Base-by-base conservation (phyloP, 148 eudicot species). In the Camellia granthamiana region DNA sequence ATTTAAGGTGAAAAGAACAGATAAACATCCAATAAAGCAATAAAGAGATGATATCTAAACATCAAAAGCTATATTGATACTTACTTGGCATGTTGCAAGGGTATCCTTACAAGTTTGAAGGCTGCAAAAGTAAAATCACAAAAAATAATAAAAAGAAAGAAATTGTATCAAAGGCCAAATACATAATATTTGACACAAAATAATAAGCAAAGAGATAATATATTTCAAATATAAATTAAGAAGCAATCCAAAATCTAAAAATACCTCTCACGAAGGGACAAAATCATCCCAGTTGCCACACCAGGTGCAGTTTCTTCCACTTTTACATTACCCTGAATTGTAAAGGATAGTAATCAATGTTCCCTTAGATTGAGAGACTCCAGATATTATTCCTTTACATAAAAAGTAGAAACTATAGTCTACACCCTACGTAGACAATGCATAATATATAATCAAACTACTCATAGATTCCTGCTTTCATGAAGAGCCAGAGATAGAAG, bases 261-360 rank as follows among this genome's bases (percentile, higher is more conserved):
- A 30, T 88, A 94, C 98, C 98, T 92, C 89, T 97, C 98, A 54
- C 99, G 98, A 83, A 97, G 98, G 52, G 93, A 86, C 76, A 97
- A 88, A 77, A 97, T 97, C 98, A 94, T 97, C 81, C 97, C 94
- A 16, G 99, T 97, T 75, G 96, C 93, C 80, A 87, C 99, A 63
- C 99, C 99, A 76, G 99, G 99, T 54, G 97, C 97, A 69, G 97
- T 90, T 87, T 91, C 99, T 85, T 96, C 98, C 76, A 91, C 81
- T 84, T 97, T 91, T 43, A 82, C 69, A 74, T 81, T 89, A 70
- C 46, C 89, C 98, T 91, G 73, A 65, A 74, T 21, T 67, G 14
- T 9, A 77, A 42, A 66, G 65, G 73, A 72, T 65, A 18, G 18
- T 74, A 77, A 63, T 30, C 7, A 42, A 55, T 14, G 23, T 54